Conservation (phyloP, 495 filamentous ascomycete genomes). For the Annulohypoxylon stygium region DNA sequence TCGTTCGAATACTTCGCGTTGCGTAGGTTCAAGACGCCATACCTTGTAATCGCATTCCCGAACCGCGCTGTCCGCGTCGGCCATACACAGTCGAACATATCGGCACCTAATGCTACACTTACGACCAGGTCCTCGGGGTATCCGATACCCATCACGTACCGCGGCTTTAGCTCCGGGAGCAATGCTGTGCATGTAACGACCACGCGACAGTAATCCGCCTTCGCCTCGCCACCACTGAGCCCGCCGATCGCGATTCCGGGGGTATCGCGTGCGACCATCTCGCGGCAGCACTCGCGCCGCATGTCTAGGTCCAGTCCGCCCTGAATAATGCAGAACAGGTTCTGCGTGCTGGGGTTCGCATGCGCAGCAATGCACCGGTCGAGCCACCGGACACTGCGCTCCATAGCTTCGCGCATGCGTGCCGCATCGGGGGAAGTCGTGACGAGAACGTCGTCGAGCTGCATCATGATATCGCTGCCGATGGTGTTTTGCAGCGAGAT, state of each 20-base stretch:
- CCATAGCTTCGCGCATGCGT: slow-evolving; percentile 94
- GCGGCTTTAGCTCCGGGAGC: slow-evolving; percentile 88
- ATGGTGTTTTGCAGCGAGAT: slow-evolving; percentile 97
- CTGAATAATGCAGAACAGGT: slow-evolving; percentile 99
- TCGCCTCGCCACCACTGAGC: slow-evolving; percentile 83
- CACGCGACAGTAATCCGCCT: slow-evolving; percentile 69
- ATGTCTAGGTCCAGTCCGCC: slow-evolving; percentile 93
- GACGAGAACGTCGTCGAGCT: slow-evolving; percentile 96
- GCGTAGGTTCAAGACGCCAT: slow-evolving; percentile 85
- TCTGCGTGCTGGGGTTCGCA: slow-evolving; percentile 82
- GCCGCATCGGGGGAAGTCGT: slow-evolving; percentile 90
- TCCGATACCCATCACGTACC: slow-evolving; percentile 98
- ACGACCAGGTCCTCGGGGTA: slow-evolving; percentile 97
- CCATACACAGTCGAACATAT: slow-evolving; percentile 99
- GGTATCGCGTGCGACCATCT: slow-evolving; percentile 92
- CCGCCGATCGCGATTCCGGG: slow-evolving; percentile 98
- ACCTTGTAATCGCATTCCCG: slow-evolving; percentile 88
- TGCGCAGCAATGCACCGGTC: slow-evolving; percentile 96
- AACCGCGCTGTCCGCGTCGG: slow-evolving; percentile 96
- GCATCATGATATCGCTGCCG: slow-evolving; percentile 99
- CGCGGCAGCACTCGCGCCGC: slow-evolving; percentile 82
- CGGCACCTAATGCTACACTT: slow-evolving; percentile 90
- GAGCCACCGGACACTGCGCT: slow-evolving; percentile 97
- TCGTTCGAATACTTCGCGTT: slow-evolving; percentile 80
- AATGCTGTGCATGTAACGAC: slow-evolving; percentile 87